Base-by-base conservation (phyloP, 495 filamentous ascomycete species). In the Xylaria acuta region DNA sequence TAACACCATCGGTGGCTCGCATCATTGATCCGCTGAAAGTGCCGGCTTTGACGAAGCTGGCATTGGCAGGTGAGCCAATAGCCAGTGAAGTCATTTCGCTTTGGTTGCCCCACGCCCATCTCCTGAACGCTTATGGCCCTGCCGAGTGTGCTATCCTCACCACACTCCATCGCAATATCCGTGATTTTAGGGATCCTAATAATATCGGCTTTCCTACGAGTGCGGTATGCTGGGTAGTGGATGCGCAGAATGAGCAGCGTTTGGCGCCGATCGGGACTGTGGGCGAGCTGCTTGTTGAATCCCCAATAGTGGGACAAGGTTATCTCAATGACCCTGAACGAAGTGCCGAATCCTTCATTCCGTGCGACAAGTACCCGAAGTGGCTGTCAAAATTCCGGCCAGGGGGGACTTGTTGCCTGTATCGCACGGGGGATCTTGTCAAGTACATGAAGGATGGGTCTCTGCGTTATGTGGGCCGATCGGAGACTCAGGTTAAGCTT, bases 281-380 rank as follows among this genome's bases (percentile, higher is more conserved):
- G 16, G 86, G 85, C 16, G 86, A 88, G 77, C 72, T 88, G 51
- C 73, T 88, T 22, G 77, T 88, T 30, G 86, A 87, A 60, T 84
- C 85, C 0, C 86, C 85, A 9, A 80, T 80, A 2, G 79, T 89
- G n/a, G 83, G 83, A 51, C 79, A 80, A 36, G 83, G 84, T 69
- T 89, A 88, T 75, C 71, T 84, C 27, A 72, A 76, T 51, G 75
- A 81, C 36, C 59, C 73, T 1, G 70, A 72, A 20, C 76, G 75
- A 54, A 82, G 77, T 7, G 71, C 65, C n/a, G 54, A n/a, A 3
- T 63, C 54, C 25, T 73, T 51, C 53, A 59, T 69, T 16, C 11
- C 18, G 5, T n/a, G n/a, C n/a, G n/a, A n/a, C n/a, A n/a, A n/a
- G n/a, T n/a, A 3, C 8, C 45, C 45, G n/a, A 18, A 18, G 1